Evolutionary conservation across 345 rosid species (phyloP).

Genomic region (Psidium guajava): DNA sequence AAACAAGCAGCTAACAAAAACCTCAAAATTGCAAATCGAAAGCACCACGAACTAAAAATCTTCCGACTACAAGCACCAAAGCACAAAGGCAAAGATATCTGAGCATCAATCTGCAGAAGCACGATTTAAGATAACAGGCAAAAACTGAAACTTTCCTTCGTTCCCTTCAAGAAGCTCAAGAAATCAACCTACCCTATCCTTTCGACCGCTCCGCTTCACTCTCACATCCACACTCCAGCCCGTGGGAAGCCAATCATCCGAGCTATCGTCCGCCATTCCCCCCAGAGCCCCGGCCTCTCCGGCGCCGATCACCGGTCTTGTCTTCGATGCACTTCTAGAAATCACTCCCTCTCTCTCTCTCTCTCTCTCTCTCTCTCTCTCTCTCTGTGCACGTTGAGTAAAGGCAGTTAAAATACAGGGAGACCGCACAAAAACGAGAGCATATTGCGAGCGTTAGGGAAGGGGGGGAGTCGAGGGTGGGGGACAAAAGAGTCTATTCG

Average conservation of each 20-base stretch:
- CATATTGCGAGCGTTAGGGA: background rate
- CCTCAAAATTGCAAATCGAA: background rate
- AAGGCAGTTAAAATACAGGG: background rate
- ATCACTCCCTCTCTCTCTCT: background rate
- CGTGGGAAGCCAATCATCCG: constrained; percentile 31
- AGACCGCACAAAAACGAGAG: background rate
- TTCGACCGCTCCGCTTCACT: constrained; percentile 49
- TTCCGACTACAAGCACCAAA: background rate
- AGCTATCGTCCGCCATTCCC: constrained; percentile 12
- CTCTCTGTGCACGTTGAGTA: background rate
- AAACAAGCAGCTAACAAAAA: background rate
- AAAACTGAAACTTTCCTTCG: background rate
- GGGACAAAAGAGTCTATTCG: background rate
- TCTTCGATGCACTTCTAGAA: background rate
- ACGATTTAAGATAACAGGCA: background rate
- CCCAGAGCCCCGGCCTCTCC: constrained; percentile 7
- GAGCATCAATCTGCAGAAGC: background rate
- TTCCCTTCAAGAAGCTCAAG: background rate
- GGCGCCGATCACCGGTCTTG: background rate
- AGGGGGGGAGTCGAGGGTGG: background rate
- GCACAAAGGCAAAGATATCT: background rate
- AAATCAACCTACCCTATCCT: constrained; percentile 48
- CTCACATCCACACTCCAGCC: constrained; percentile 59
- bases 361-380: background rate
- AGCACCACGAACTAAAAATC: background rate